Conservation (phyloP, 2,329 filamentous ascomycete genomes). For the Aureobasidium sp. region DNA sequence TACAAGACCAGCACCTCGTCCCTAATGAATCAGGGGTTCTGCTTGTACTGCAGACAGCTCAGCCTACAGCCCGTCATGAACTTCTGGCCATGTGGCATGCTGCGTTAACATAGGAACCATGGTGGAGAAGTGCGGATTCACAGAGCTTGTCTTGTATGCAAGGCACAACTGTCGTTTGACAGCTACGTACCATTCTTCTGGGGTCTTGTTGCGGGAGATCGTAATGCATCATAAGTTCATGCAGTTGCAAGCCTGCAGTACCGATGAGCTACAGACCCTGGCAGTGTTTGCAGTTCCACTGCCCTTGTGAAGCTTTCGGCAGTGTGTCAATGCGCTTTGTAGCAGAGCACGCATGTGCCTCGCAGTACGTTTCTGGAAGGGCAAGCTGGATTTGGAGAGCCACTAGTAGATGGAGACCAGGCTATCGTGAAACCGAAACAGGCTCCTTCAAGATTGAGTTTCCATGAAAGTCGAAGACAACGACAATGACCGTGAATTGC, state of each 20-base stretch:
- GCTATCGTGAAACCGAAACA: not conserved
- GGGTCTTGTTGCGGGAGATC: slow-evolving; percentile 22
- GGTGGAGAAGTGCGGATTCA: not conserved
- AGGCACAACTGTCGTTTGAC: not conserved
- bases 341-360: not conserved
- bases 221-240: not conserved
- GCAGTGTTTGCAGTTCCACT: not conserved
- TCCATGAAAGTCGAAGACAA: not conserved
- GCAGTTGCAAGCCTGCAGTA: not conserved
- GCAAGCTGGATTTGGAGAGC: not conserved
- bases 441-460: not conserved
- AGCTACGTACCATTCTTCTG: not conserved
- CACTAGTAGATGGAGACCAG: not conserved
- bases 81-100: not conserved
- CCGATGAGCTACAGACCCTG: not conserved
- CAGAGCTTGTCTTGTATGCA: not conserved
- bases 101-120: not conserved
- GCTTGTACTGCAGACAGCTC: not conserved
- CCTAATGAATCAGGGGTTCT: not conserved
- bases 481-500: not conserved
- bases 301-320: not conserved
- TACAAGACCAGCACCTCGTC: not conserved
- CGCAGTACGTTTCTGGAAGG: not conserved
- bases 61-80: too few species aligned
- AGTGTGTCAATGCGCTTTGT: not conserved